Conservation (phyloP, 345 rosid genomes). For the Hibiscus mutabilis region DNA sequence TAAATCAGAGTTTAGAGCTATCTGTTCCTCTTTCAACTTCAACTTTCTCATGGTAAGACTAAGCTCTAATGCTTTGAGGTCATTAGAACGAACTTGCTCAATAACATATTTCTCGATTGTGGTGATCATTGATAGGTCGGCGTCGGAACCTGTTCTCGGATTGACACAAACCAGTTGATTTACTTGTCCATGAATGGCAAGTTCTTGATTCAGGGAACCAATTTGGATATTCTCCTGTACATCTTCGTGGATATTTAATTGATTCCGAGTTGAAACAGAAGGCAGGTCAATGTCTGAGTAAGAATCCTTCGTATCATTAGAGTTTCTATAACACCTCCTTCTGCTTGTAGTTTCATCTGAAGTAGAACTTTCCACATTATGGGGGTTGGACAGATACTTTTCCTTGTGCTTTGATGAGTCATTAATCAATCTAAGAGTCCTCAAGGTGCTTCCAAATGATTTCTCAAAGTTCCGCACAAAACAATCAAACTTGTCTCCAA, state of each 20-base stretch:
- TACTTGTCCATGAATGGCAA: conserved; percentile 25
- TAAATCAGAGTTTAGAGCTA: conserved; percentile 46
- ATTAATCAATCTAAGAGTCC: conserved; percentile 62
- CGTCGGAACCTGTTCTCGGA: conserved; percentile 23
- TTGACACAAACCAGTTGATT: conserved; percentile 33
- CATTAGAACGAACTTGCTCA: conserved; percentile 70
- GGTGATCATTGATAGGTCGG: conserved; percentile 22
- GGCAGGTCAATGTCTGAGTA: conserved; percentile 28
- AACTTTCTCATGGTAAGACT: conserved; percentile 42
- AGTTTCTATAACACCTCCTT: conserved; percentile 11
- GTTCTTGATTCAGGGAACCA: conserved; percentile 28
- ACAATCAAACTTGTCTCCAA: conserved; percentile 57
- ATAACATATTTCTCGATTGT: conserved; percentile 42
- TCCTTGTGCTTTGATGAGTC: conserved; percentile 34
- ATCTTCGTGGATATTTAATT: conserved; percentile 25
- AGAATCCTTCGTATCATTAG: conserved; percentile 21
- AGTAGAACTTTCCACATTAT: conserved; percentile 19
- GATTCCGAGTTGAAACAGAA: conserved; percentile 18
- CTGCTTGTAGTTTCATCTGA: conserved; percentile 4
- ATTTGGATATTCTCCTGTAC: conserved; percentile 24
- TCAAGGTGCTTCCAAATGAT: conserved; percentile 78
- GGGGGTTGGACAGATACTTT: conserved; percentile 14
- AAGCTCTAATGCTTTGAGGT: conserved; percentile 58
- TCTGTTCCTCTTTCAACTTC: conserved; percentile 42
- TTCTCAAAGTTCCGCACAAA: conserved; percentile 68